Evolutionary conservation across 2,329 filamentous ascomycete species (phyloP), one percentile per base, ranked within the genome.

Genomic region (Trichophyton benhamiae): DNA sequence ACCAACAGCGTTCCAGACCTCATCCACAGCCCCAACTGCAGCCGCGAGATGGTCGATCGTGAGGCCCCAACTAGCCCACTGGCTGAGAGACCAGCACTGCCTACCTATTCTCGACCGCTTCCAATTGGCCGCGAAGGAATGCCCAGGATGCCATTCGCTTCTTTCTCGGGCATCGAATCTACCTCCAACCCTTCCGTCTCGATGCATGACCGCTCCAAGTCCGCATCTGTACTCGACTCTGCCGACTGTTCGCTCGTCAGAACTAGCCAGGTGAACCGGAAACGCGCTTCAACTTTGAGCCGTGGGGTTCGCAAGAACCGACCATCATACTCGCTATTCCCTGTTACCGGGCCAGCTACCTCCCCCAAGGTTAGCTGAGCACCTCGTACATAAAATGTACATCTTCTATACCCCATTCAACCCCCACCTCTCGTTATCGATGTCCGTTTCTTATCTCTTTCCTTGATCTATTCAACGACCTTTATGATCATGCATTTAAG

Each of bases 271-370:
- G 65, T 67, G n/a, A 58, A 60, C 33, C 65, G 66, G 60, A 62
- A 65, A 48, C 65, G 67, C 6, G 61, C 70, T 53, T 66, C 70
- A 22, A 60, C 65, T 9, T 48, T 65, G 22, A 64, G 61, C 17
- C 72, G 69, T 5, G 62, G 64, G 2, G 67, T 72, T 52, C 70
- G 69, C 61, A 76, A 74, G 66, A 68, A 65, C 61, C 70, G 76
- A 48, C 69, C 75, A n/a, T 77, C 76, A 41, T 78, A 78, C 65
- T 78, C 76, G 46, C 71, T 76, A 52, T 76, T 76, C 64, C 74
- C 74, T 8, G 67, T 68, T 42, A 63, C 66, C 30, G 67, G 65
- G 27, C 27, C 27, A 69, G 66, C 61, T 27, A 59, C 68, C 44
- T 60, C 62, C 22, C 58, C 64, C 36, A 27, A 30, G 6, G 25